These are phyloP conservation scores for Trichomonas vaginalis DNA, from an alignment of 208 protist species.

Conservation along the genomic window DNA sequence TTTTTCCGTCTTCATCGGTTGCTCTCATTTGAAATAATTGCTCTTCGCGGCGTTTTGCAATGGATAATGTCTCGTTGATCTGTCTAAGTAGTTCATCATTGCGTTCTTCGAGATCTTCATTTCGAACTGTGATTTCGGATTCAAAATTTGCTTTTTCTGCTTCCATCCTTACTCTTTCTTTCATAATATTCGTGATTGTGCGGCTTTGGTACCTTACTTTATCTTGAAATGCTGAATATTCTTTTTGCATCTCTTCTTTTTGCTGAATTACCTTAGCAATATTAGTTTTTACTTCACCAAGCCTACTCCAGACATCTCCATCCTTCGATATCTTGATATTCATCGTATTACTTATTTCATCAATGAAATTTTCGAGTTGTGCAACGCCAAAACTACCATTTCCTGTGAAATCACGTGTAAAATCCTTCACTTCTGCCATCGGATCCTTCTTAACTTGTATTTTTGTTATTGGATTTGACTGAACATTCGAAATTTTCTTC, in stretches of 20 bases:
- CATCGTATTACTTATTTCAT: not conserved
- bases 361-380: not conserved
- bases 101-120: not conserved
- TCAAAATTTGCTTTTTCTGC: not conserved
- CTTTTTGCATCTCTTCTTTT: not conserved
- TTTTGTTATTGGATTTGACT: not conserved
- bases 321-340: not conserved
- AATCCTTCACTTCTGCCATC: not conserved
- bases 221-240: not conserved
- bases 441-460: not conserved
- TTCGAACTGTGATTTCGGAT: not conserved
- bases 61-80: not conserved
- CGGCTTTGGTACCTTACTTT: not conserved
- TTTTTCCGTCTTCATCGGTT: too few species aligned
- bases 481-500: not conserved
- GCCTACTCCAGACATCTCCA: not conserved
- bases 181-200: not conserved
- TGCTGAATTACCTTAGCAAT: not conserved
- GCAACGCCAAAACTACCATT: not conserved
- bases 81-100: not conserved
- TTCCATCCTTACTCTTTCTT: not conserved
- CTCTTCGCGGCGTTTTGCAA: not conserved
- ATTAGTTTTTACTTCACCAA: not conserved
- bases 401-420: not conserved
- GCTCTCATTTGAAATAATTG: not conserved